These are phyloP conservation scores for Aegilops sharonensis DNA, from an alignment of 176 grass and related monocot genomes.

Conservation along the genomic window DNA sequence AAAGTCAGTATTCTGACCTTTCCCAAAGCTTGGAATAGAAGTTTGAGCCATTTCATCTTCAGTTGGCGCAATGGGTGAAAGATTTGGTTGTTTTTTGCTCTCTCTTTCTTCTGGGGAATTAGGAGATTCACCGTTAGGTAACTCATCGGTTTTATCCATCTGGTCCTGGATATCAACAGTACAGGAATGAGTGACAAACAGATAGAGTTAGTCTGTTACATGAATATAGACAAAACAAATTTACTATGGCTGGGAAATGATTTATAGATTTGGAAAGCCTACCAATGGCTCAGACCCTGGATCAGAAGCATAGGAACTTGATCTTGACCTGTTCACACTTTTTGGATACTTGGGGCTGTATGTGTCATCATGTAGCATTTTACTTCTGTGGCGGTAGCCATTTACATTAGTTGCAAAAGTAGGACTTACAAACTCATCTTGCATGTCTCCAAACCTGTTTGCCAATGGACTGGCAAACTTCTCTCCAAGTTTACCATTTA, in stretches of 20 bases:
- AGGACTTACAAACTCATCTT: constrained; percentile 61
- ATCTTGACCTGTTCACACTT: constrained; percentile 47
- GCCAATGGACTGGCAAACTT: constrained; percentile 38
- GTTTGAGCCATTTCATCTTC: constrained; percentile 42
- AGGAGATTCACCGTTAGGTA: constrained; percentile 35
- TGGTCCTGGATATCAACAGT: constrained; percentile 20
- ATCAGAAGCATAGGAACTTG: constrained; percentile 49
- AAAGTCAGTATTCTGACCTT: constrained; percentile 35
- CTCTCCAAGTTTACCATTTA: constrained; percentile 34
- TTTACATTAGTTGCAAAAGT: constrained; percentile 65
- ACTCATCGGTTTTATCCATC: constrained; percentile 35
- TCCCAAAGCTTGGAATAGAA: constrained; percentile 36
- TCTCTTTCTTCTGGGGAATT: constrained; percentile 32
- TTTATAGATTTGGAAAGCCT: constrained; percentile 41
- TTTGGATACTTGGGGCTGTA: constrained; percentile 42
- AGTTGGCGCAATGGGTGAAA: constrained; percentile 36
- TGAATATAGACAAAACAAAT: constrained; percentile 6
- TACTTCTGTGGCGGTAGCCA: constrained; percentile 37
- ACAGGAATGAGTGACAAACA: constrained; percentile 9
- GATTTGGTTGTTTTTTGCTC: constrained; percentile 17
- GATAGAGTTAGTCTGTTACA: constrained; percentile 12
- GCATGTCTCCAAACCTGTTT: constrained; percentile 33
- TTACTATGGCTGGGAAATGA: constrained; percentile 19
- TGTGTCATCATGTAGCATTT: constrained; percentile 41
- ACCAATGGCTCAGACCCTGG: constrained; percentile 55